Evolutionary conservation across 805 yeast genomes (phyloP).

Genomic region (Starmerella geochares): DNA sequence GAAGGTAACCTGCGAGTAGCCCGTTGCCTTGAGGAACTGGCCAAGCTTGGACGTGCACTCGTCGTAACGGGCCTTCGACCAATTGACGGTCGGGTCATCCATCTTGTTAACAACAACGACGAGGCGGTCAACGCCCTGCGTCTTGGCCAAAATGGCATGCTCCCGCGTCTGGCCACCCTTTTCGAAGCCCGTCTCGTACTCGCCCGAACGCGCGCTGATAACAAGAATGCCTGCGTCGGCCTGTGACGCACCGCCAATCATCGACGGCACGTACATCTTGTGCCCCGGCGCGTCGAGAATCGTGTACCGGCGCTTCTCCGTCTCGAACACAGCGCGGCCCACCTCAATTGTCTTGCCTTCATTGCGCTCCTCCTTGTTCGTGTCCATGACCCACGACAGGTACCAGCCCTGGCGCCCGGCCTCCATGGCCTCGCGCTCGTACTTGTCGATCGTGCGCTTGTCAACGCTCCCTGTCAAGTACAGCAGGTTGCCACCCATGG

Average conservation of each 20-base stretch:
- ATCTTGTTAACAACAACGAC: slow-evolving; percentile 93
- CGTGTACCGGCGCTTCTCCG: slow-evolving; percentile 95
- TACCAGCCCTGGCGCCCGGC: slow-evolving; percentile 99
- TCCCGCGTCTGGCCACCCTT: slow-evolving; percentile 98
- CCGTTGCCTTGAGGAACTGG: slow-evolving; percentile 63
- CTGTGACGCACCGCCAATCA: slow-evolving; percentile 99
- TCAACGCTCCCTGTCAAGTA: slow-evolving; percentile 94
- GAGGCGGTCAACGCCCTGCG: slow-evolving; percentile 93
- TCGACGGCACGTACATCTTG: slow-evolving; percentile 95
- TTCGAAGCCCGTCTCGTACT: slow-evolving; percentile 97
- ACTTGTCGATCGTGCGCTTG: slow-evolving; percentile 95
- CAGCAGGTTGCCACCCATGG: slow-evolving; percentile 97
- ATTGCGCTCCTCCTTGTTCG: slow-evolving; percentile 95
- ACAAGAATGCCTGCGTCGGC: slow-evolving; percentile 98
- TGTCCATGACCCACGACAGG: slow-evolving; percentile 98
- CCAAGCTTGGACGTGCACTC: slow-evolving; percentile 85
- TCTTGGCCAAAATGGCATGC: slow-evolving; percentile 93
- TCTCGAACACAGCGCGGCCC: slow-evolving; percentile 95
- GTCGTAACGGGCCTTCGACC: slow-evolving; percentile 94
- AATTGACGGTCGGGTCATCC: slow-evolving; percentile 94
- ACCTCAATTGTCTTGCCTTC: slow-evolving; percentile 99
- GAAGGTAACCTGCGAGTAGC: slow-evolving; percentile 77
- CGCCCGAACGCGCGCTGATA: slow-evolving; percentile 97
- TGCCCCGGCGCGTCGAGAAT: slow-evolving; percentile 99
- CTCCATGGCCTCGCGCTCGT: slow-evolving; percentile 96